Conservation (phyloP, 2,329 filamentous ascomycete genomes). For the Berkeleyomyces rouxiae region DNA sequence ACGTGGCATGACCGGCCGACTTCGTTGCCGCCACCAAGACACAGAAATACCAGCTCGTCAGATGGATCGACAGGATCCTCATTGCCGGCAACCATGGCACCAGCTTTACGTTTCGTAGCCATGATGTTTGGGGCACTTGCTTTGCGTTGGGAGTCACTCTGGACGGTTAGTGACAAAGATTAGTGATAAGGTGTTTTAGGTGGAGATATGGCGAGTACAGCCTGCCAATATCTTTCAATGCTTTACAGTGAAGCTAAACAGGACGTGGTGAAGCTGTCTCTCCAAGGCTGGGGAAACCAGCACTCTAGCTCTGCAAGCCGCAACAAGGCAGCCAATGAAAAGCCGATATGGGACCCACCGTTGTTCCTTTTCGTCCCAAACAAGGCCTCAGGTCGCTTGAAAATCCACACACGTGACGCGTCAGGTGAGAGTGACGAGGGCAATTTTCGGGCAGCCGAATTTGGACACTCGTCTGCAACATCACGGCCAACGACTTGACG, state of each 20-base stretch:
- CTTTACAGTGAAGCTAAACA: too few species aligned
- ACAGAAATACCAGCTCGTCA: constrained; percentile 88
- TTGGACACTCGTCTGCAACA: constrained; percentile 4
- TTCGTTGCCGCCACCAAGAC: constrained; percentile 88
- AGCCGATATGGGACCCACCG: background rate
- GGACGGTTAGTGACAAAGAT: background rate
- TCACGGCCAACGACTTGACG: constrained; percentile 1
- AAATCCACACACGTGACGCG: background rate
- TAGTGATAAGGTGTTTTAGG: too few species aligned
- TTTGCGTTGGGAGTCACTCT: background rate
- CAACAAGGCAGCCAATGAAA: constrained; percentile 11
- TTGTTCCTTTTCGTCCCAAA: background rate
- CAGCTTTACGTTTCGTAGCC: constrained; percentile 83
- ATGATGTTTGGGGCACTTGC: constrained; percentile 30
- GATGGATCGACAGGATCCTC: constrained; percentile 85
- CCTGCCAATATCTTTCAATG: too few species aligned
- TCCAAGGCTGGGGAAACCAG: constrained; percentile 1
- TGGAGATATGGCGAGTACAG: too few species aligned
- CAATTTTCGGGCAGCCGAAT: constrained; percentile 11
- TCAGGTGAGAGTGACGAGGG: constrained; percentile 10
- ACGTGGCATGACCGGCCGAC: constrained; percentile 96
- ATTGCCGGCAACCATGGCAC: constrained; percentile 20
- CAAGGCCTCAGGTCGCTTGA: background rate
- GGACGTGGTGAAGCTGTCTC: too few species aligned
- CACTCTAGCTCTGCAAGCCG: background rate